Base-by-base conservation (phyloP, 2,329 filamentous ascomycete genomes). In the Thelonectria blattea region DNA sequence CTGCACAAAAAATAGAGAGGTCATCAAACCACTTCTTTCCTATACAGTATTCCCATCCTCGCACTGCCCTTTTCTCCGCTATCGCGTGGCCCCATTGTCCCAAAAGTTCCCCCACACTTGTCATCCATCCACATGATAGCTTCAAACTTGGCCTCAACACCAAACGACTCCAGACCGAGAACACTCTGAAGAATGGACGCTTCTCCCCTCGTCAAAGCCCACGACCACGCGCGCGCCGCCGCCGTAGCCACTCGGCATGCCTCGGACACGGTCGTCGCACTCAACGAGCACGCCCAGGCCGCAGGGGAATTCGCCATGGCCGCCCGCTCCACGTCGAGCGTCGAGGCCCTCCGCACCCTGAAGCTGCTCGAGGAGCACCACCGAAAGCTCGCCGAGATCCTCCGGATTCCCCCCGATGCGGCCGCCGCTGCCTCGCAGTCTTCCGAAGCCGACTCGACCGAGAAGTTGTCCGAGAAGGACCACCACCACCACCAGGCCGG, bases 341-440 rank as follows among this genome's bases (percentile, higher is more conserved):
- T 83, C 64, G 83, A 97, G 82, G 94, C 93, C 14, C 78, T 96
- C 51, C 88, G 95, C 53, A 95, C 93, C 10, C 81, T 99, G 61
- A 87, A 85, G 66, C 85, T 98, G 3, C 88, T 99, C 59, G 92
- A 97, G 76, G 85, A 91, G 64, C 92, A 99, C 74, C 95, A 99
- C 74, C 86, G 88, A 66, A 88, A 88, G 63, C 88, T 98, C 12
- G 92, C 93, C 15, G 87, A 90, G 65, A 86, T 97, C 43, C 85
- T 98, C 65, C 90, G 90, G 71, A 85, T 90, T 45, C 89, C 91
- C 39, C 80, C 85, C 41, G 73, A 77, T 8, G 76, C 22, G 22
- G 22, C 78, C 37, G 70, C 74, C 15, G 22, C 78, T 34, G 70
- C 74, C 15, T 67, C 75, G 49, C 79, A 81, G 32, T 52, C 56